Base-by-base conservation (phyloP, 139 green algal species). In the Tetradesmus lagerheimii region DNA sequence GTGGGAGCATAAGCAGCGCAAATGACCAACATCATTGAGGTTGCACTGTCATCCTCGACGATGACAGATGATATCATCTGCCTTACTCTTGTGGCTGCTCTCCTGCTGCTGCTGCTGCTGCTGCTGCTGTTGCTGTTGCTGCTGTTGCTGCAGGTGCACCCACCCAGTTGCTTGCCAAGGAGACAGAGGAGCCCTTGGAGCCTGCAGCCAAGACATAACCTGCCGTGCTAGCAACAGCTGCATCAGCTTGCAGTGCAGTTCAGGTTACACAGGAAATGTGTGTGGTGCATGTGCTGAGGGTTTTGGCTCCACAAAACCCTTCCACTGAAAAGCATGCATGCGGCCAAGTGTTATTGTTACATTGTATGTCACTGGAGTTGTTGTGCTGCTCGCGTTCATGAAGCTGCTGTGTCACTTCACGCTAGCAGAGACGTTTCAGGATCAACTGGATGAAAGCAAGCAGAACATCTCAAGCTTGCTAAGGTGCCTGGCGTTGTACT, bases 341-440 rank as follows among this genome's bases (percentile, higher is more conserved):
- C 23, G n/a, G 2, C 39, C 16, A 2, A 14, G 14, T 15, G 38
- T 18, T 6, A 31, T 86, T 1, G 3, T 86, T 20, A n/a, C 12
- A 0, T 20, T 86, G 80, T 86, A 86, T 31, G 38, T 75, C 41
- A 25, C 39, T 29, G 80, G 43, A 31, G 43, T 12, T 15, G n/a
- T 71, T 11, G 12, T 25, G 41, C n/a, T 86, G 80, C n/a, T 86
- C 3, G 29, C 31, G 16, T 4, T 86, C 4, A 86, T 86, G 1
- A 86, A 86, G 80, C 12, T 86, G 9, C 14, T 86, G 80, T 86
- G 80, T 20, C 31, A 71, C 15, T 74, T 86, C 20, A 74, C 80
- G 0, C 31, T 75, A 3, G 27, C 29, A 14, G 34, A 43, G 0
- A 67, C 18, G 11, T 27, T 41, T 1, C 67, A 39, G 4, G 11